Evolutionary conservation across 2,329 filamentous ascomycete species (phyloP).

Genomic region (Fusarium circinatum): DNA sequence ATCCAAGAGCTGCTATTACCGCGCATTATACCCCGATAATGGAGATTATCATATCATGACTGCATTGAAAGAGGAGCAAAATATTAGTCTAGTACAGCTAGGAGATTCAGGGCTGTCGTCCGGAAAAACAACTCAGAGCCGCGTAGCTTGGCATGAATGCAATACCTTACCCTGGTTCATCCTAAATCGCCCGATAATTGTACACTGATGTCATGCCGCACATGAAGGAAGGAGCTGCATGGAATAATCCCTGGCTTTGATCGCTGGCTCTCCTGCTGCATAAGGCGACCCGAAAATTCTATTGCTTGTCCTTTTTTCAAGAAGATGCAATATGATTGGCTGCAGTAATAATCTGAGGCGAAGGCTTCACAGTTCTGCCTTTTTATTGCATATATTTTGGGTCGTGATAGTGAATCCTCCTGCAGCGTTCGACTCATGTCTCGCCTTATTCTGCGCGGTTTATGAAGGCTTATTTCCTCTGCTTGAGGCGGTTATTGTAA

Average conservation of each 20-base stretch:
- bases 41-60: neutral
- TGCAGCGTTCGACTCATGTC: constrained; percentile 20
- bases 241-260: neutral
- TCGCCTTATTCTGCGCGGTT: constrained; percentile 4
- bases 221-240: neutral
- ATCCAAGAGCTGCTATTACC: neutral
- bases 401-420: constrained; percentile 20
- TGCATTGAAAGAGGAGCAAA: neutral
- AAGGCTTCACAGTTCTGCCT: neutral
- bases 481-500: neutral
- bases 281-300: neutral
- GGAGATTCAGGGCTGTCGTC: neutral
- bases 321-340: neutral
- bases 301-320: neutral
- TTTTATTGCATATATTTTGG: neutral
- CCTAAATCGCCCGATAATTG: neutral
- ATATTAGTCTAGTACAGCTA: neutral
- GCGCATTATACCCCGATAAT: neutral
- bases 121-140: neutral
- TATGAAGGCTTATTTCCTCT: neutral
- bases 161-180: neutral
- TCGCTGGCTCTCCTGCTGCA: neutral
- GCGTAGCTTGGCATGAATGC: neutral
- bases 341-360: neutral
- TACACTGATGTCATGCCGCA: neutral